Conservation (phyloP, 176 grass and related monocot species). For the Otatea glauca region DNA sequence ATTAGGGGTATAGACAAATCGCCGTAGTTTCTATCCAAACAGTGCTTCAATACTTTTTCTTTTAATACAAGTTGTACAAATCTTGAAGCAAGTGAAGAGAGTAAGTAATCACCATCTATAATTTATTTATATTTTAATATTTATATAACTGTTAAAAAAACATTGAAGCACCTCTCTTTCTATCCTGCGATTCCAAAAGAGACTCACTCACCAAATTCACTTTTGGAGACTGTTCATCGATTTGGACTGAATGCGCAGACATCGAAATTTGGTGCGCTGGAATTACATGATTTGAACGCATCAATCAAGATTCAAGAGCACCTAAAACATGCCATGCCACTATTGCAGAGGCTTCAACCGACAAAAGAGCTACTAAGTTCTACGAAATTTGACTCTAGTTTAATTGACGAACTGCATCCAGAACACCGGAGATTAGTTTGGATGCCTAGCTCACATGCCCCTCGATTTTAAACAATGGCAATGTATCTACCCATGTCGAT, state of each 20-base stretch:
- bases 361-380: neutral
- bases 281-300: conserved; percentile 7
- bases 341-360: neutral
- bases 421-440: neutral
- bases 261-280: conserved; percentile 23
- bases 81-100: no score
- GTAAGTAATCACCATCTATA: no score
- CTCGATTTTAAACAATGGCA: neutral
- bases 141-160: no score
- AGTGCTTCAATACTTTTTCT: no score
- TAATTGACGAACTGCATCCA: neutral
- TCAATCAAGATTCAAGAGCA: conserved; percentile 17
- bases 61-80: no score
- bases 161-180: no score
- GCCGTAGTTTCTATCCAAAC: neutral
- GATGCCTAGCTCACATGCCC: neutral
- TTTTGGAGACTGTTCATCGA: conserved; percentile 8
- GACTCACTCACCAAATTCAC: neutral
- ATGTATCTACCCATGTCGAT: neutral
- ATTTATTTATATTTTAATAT: no score
- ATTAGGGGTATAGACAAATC: neutral
- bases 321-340: neutral
- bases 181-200: neutral
- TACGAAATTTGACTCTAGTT: neutral
- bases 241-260: neutral